Conservation (phyloP, 805 yeast species). For the Cephaloascus albidus region DNA sequence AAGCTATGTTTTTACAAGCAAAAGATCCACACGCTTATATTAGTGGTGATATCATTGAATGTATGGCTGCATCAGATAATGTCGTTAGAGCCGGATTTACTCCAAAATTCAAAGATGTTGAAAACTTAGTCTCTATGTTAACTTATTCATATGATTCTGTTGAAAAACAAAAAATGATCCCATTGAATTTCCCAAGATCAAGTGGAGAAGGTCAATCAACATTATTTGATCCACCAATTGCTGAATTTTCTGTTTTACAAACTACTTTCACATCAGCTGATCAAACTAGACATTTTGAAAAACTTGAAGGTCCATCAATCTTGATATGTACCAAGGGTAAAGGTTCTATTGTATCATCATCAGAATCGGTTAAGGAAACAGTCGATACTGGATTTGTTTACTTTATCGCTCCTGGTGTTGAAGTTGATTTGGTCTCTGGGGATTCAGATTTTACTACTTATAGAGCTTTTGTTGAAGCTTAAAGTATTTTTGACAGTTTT, state of each 20-base stretch:
- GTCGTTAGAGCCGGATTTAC: slow-evolving; percentile 99
- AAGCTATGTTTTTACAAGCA: slow-evolving; percentile 94
- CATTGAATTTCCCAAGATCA: slow-evolving; percentile 47
- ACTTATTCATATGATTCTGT: slow-evolving; percentile 86
- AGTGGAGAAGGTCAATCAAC: slow-evolving; percentile 58
- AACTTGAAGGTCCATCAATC: slow-evolving; percentile 80
- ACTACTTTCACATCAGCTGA: slow-evolving; percentile 49
- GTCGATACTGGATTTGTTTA: slow-evolving; percentile 71
- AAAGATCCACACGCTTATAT: slow-evolving; percentile 98
- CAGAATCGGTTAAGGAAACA: slow-evolving; percentile 25
- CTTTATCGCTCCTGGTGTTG: slow-evolving; percentile 74
- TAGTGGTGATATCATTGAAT: slow-evolving; percentile 94
- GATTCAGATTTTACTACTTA: slow-evolving; percentile 63
- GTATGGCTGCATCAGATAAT: slow-evolving; percentile 99
- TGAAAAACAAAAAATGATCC: slow-evolving; percentile 85
- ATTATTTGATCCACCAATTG: slow-evolving; percentile 92
- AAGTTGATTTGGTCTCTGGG: slow-evolving; percentile 47
- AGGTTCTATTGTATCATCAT: slow-evolving; percentile 46
- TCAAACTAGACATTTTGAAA: slow-evolving; percentile 46
- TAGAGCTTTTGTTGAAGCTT: slow-evolving; percentile 82
- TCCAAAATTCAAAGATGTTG: slow-evolving; percentile 97
- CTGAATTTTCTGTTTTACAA: slow-evolving; percentile 90
- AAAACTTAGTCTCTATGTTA: slow-evolving; percentile 81
- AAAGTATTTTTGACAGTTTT: slow-evolving; percentile 1
- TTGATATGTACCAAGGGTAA: slow-evolving; percentile 74